These are phyloP conservation scores for Chrysosporium queenslandicum DNA, from an alignment of 2,329 filamentous ascomycete species.

Conservation along the genomic window DNA sequence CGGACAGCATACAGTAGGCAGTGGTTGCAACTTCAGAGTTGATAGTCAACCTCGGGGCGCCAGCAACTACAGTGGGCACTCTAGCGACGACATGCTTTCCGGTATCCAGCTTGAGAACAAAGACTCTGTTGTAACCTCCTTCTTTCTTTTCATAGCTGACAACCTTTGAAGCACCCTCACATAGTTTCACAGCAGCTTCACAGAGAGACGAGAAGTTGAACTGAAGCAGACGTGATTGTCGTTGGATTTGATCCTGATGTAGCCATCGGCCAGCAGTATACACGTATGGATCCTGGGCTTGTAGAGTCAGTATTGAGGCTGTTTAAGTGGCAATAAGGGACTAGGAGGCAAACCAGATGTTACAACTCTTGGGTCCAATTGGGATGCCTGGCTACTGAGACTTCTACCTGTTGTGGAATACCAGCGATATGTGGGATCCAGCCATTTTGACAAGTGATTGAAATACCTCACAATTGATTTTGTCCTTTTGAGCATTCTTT, in stretches of 20 bases:
- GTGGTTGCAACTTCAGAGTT: slow-evolving; percentile 31
- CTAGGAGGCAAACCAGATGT: too few relatives aligned
- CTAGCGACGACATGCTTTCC: slow-evolving; percentile 21
- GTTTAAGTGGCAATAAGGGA: too few relatives aligned
- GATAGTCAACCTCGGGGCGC: slow-evolving; percentile 7
- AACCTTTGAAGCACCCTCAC: slow-evolving; percentile 8
- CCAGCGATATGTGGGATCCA: too few relatives aligned
- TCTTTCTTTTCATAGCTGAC: slow-evolving; percentile 16
- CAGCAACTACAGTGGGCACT: slow-evolving; percentile 23
- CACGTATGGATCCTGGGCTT: slow-evolving; percentile 10
- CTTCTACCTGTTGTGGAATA: too few relatives aligned
- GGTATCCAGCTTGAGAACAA: slow-evolving; percentile 21
- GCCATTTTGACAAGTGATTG: too few relatives aligned
- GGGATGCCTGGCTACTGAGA: too few relatives aligned
- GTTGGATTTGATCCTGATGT: slow-evolving; percentile 14
- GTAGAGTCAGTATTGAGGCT: background rate
- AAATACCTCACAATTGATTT: too few relatives aligned
- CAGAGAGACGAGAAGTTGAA: slow-evolving; percentile 15
- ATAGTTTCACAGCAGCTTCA: slow-evolving; percentile 3
- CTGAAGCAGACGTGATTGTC: slow-evolving; percentile 7
- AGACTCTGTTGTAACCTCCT: slow-evolving; percentile 23
- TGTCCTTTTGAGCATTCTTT: too few relatives aligned
- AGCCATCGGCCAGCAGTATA: slow-evolving; percentile 15
- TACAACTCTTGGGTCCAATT: too few relatives aligned
- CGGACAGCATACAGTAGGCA: slow-evolving; percentile 20